These are phyloP conservation scores for Aphanocladium album DNA, from an alignment of 2,329 filamentous ascomycete genomes.

Conservation along the genomic window DNA sequence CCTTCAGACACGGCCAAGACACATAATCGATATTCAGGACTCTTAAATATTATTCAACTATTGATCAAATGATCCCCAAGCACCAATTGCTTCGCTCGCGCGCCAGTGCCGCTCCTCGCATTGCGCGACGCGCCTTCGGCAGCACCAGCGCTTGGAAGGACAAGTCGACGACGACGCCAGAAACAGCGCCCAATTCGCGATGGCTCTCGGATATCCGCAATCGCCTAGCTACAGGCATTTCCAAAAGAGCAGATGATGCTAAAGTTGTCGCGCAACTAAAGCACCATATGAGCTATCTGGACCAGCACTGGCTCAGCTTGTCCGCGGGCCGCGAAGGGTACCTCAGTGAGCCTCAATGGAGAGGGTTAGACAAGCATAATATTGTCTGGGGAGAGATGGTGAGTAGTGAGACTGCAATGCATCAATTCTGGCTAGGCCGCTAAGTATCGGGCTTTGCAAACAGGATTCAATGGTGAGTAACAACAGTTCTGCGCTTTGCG, in stretches of 20 bases:
- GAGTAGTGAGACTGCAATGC: neutral
- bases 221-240: constrained; percentile 17
- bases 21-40: neutral
- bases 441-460: neutral
- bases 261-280: constrained; percentile 11
- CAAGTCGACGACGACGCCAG: neutral
- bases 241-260: neutral
- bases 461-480: constrained; percentile 50
- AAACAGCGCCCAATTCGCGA: constrained; percentile 18
- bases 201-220: constrained; percentile 25
- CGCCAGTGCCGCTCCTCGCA: neutral
- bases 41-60: no score
- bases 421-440: neutral
- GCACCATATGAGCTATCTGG: constrained; percentile 19
- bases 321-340: constrained; percentile 72
- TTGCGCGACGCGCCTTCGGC: constrained; percentile 3
- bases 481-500: neutral
- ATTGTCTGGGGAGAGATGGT: constrained; percentile 88
- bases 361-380: constrained; percentile 59
- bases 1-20: neutral
- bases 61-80: neutral
- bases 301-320: constrained; percentile 61
- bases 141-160: neutral
- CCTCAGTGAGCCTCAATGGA: constrained; percentile 52
- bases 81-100: neutral